These are phyloP conservation scores for Dactylellina parvicollis DNA, from an alignment of 2,329 filamentous ascomycete species.

Conservation along the genomic window DNA sequence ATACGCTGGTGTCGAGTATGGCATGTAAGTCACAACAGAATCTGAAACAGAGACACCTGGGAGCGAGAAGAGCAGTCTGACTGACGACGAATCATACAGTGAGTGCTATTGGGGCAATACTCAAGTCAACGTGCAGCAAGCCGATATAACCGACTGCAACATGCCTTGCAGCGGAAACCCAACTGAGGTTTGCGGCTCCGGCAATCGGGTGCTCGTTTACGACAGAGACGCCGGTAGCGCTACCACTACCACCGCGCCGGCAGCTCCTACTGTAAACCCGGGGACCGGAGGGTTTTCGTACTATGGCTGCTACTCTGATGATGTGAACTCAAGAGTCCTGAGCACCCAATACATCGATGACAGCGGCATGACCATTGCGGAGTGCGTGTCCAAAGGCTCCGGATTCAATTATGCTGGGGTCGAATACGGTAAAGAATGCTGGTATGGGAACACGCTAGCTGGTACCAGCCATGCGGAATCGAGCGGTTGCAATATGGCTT, in stretches of 20 bases:
- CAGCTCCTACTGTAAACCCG: constrained; percentile 20
- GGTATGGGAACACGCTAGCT: constrained; percentile 60
- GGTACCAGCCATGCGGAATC: not conserved
- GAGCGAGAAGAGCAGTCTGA: no score
- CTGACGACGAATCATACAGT: constrained; percentile 52
- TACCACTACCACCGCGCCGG: not conserved
- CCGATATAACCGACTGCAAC: constrained; percentile 1
- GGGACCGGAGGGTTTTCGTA: constrained; percentile 14
- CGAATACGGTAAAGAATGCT: constrained; percentile 62
- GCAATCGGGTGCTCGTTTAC: constrained; percentile 11
- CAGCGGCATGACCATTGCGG: constrained; percentile 14
- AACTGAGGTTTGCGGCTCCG: not conserved
- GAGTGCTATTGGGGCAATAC: constrained; percentile 62
- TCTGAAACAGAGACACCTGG: not conserved
- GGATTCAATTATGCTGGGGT: constrained; percentile 60
- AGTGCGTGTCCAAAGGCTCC: constrained; percentile 52
- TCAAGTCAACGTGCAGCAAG: not conserved
- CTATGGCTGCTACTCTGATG: constrained; percentile 28
- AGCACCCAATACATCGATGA: constrained; percentile 1
- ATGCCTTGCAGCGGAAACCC: constrained; percentile 13
- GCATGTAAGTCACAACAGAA: not conserved
- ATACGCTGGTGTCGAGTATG: constrained; percentile 61
- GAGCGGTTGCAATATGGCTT: constrained; percentile 27
- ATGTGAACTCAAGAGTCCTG: constrained; percentile 1
- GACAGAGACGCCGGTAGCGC: not conserved